These are phyloP conservation scores for Alopecurus myosuroides DNA, from an alignment of 176 grass and related monocot species.

Conservation along the genomic window DNA sequence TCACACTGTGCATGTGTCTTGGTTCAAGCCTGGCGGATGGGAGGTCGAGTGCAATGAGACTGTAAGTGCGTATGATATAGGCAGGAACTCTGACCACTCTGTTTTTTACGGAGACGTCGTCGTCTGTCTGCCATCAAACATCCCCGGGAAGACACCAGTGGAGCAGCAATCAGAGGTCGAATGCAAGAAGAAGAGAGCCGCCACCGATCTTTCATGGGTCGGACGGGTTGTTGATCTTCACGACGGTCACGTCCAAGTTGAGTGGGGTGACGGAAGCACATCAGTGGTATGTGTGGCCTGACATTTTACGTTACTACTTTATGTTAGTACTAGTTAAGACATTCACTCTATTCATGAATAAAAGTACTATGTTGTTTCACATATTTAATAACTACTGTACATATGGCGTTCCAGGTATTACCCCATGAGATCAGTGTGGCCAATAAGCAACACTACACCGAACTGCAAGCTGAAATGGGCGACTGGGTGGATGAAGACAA, in stretches of 20 bases:
- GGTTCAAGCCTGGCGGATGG: not conserved
- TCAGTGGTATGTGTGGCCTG: not conserved
- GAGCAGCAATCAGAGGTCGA: not conserved
- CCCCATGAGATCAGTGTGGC: not conserved
- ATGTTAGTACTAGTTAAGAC: not conserved
- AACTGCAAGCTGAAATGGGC: not conserved
- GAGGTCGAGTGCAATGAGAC: not conserved
- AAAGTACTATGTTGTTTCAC: not conserved
- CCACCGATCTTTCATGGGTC: not conserved
- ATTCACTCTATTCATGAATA: not conserved
- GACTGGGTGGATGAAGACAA: not conserved
- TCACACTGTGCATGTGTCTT: not conserved
- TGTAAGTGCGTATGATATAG: not conserved
- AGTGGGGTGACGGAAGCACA: not conserved
- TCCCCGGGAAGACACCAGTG: no score
- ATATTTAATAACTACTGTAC: not conserved
- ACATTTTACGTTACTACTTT: not conserved
- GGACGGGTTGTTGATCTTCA: not conserved
- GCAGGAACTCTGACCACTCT: not conserved
- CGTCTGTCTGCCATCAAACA: not conserved
- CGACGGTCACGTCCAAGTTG: not conserved
- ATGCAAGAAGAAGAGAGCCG: not conserved
- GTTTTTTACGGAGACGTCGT: not conserved
- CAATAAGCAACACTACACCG: not conserved
- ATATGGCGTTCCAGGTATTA: not conserved